Base-by-base conservation (phyloP, 2,329 filamentous ascomycete genomes). In the Fusarium hostae region DNA sequence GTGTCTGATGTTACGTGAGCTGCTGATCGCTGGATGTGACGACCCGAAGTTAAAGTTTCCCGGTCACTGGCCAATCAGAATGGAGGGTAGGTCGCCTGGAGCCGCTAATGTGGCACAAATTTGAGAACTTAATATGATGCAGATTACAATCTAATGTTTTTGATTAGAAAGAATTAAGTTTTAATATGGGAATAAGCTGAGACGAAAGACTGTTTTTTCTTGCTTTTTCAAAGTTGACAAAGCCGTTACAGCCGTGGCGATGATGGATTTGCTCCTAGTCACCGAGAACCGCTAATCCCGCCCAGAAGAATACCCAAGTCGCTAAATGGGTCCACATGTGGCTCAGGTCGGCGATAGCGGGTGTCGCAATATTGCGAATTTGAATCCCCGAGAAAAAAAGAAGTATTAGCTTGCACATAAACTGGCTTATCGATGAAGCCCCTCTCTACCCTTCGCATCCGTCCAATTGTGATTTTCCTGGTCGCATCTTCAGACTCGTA, bases 271-370 rank as follows among this genome's bases (percentile, higher is more conserved):
- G 35, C 39, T 66, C 43, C 54, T 70, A 59, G 66, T 40, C 51
- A 40, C 71, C 72, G 72, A 74, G 56, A 68, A 60, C 71, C 71
- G 65, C 41, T 56, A 59, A 60, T 59, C n/a, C 43, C 58, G 56
- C 43, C 56, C 16, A 24, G 28, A 41, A 26, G 35, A 51, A n/a
- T 12, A 26, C 55, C 30, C 20, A 34, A 48, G 39, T 57, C 28
- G 32, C 34, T 39, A 40, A 37, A 30, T 24, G 34, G 51, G 28
- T 28, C 67, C 66, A 68, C 48, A 40, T 50, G 45, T 32, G 28
- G 28, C 28, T 41, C 47, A 65, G 32, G 50, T 65, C 63, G 35
- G 20, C 41, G 50, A 63, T 73, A 73, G 67, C 48, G 50, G 43
- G 70, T 61, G 66, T 72, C 47, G 62, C 60, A 43, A 52, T 66